Conservation (phyloP, 2,329 filamentous ascomycete species). For the Beauveria scarabaeidicola region DNA sequence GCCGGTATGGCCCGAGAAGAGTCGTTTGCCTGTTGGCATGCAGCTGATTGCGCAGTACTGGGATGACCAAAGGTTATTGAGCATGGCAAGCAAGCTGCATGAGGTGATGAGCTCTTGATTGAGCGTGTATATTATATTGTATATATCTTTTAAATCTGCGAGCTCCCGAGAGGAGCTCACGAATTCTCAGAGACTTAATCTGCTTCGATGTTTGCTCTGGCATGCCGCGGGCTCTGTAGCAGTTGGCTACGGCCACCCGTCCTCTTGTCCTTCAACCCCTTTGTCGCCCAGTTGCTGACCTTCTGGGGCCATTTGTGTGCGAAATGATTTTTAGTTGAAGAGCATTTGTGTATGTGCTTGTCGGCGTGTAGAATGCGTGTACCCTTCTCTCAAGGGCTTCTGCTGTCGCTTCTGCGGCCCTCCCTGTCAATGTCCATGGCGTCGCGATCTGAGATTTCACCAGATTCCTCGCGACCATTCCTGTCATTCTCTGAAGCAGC, state of each 20-base stretch:
- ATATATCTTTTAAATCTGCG: background rate
- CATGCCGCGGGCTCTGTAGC: background rate
- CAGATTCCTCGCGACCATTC: conserved; percentile 30
- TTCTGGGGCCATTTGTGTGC: background rate
- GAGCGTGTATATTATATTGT: conserved; percentile 7
- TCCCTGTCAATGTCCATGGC: conserved; percentile 33
- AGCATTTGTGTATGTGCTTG: background rate
- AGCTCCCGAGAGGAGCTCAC: background rate
- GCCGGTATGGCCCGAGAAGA: conserved; percentile 39
- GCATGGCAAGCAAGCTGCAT: conserved; percentile 42
- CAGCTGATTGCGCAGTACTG: conserved; percentile 78
- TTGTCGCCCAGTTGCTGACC: background rate
- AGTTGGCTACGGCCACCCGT: background rate
- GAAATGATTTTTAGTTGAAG: background rate
- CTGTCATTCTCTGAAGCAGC: conserved; percentile 31
- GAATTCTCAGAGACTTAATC: background rate
- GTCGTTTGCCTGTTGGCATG: conserved; percentile 42
- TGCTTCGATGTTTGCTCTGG: background rate
- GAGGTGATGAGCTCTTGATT: conserved; percentile 18
- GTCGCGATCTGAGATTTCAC: conserved; percentile 26
- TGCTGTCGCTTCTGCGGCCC: conserved; percentile 16
- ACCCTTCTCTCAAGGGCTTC: conserved; percentile 9
- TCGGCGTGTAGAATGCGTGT: background rate
- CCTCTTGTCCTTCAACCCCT: background rate
- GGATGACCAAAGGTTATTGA: conserved; percentile 58